Base-by-base conservation (phyloP, 805 yeast species). In the Teunomyces funiuensis region DNA sequence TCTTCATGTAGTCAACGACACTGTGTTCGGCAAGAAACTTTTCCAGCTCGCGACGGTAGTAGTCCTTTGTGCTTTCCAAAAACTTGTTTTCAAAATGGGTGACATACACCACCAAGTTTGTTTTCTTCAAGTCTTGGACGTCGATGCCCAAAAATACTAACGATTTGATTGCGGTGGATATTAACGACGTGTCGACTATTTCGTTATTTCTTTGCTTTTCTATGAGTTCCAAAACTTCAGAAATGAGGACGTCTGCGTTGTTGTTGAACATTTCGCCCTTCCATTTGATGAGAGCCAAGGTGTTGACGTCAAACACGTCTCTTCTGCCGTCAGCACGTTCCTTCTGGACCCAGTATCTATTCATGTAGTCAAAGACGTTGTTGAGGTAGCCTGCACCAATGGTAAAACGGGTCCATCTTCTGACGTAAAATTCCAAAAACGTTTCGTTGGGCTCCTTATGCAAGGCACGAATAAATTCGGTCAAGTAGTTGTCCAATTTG, bases 321-420 rank as follows among this genome's bases (percentile, higher is more conserved):
- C 89, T 77, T 55, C 88, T 80, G 13, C 97, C 97, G 60, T 91
- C 97, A 31, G 88, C 85, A 57, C 98, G 77, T 64, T 91, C 98
- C 57, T 95, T 90, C 53, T 85, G 86, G 33, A 95, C 97, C 99
- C 99, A 93, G 65, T 91, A 93, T 47, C 98, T 78, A 64, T 93
- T 93, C 78, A 93, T 82, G 64, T 93, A 93, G 61, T 91, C 97
- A 56, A 93, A 87, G 5, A 95, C 90, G 60, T 95, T 93, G 61
- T 88, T 89, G 60, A 93, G 67, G 63, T 88, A 86, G 11, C 89
- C 85, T 1, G 98, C 95, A 19, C 98, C 98, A 40, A 88, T 81
- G 16, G 95, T 80, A 60, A 77, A 93, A 45, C 98, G 77, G 48
- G 82, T 81, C 97, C 98, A 95, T 50, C 84, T 80, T 56, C 82